phyloP scores from a whole-genome alignment of 768 basidiomycete species.

The Favolaschia claudopus region DNA sequence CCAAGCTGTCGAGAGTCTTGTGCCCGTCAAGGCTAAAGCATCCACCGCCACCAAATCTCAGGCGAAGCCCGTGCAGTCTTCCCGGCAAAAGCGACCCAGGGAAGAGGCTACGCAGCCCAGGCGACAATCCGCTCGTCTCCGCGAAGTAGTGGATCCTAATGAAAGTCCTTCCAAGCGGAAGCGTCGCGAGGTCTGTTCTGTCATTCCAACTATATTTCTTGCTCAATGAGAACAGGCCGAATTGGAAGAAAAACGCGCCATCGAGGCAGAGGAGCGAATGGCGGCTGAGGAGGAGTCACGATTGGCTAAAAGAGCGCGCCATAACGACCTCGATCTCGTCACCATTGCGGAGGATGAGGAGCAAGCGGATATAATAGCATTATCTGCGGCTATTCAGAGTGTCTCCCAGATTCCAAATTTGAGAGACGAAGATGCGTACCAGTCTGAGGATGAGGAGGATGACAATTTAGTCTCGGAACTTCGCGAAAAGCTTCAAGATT shows the following conservation, averaged over 20 bases:
- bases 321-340: constrained; percentile 67
- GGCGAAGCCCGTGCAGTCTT: constrained; percentile 69
- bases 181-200: constrained; percentile 65
- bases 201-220: neutral
- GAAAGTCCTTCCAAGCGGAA: constrained; percentile 71
- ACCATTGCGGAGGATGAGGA: constrained; percentile 62
- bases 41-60: constrained; percentile 47
- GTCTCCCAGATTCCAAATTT: constrained; percentile 46
- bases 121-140: constrained; percentile 72
- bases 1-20: constrained; percentile 58
- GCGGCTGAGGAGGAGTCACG: constrained; percentile 69
- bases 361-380: constrained; percentile 51
- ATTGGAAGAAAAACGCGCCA: constrained; percentile 53
- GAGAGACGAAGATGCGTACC: constrained; percentile 59
- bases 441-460: constrained; percentile 57
- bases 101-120: constrained; percentile 56
- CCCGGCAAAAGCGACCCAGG: constrained; percentile 62
- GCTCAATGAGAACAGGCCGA: constrained; percentile 47
- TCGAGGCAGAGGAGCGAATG: constrained; percentile 68
- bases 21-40: constrained; percentile 54
- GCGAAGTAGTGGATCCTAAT: constrained; percentile 58
- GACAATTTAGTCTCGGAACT: constrained; percentile 59
- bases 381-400: constrained; percentile 54
- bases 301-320: constrained; percentile 72
- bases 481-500: constrained; percentile 56